Evolutionary conservation across 371 early-diverging fungal genomes (phyloP).

Genomic region (Mucor lusitanicus): DNA sequence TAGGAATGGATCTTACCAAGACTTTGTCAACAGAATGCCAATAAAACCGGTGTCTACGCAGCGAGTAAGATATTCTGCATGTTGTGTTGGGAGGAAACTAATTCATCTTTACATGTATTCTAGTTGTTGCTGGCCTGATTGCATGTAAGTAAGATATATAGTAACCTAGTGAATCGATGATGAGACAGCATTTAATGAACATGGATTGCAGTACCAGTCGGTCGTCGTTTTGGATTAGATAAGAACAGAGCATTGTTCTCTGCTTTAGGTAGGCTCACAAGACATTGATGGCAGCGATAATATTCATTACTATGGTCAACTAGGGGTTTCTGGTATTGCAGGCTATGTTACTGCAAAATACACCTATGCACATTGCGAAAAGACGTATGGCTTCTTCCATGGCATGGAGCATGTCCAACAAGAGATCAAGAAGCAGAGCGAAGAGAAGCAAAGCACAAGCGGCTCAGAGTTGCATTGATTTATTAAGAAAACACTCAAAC

Average conservation of each 20-base stretch:
- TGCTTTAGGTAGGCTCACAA: constrained; percentile 8
- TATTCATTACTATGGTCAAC: not conserved
- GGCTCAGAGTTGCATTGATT: not conserved
- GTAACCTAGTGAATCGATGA: too few relatives aligned
- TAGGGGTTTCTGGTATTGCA: constrained; percentile 16
- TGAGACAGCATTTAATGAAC: not conserved
- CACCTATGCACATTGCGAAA: constrained; percentile 16
- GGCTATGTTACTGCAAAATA: constrained; percentile 23
- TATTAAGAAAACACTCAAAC: too few relatives aligned
- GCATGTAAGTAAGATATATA: constrained; percentile 16
- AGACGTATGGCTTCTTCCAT: constrained; percentile 17
- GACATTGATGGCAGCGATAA: not conserved
- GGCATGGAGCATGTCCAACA: constrained; percentile 10
- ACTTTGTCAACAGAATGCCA: constrained; percentile 22
- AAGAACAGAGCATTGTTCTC: constrained; percentile 21
- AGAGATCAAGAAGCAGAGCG: not conserved
- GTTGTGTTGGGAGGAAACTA: not conserved
- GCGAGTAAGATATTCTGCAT: constrained; percentile 14
- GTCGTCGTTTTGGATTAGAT: constrained; percentile 17
- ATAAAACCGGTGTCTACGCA: constrained; percentile 22
- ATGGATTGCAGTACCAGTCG: constrained; percentile 11
- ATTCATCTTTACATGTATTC: not conserved
- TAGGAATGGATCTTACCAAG: constrained; percentile 30
- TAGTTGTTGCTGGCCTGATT: constrained; percentile 13
- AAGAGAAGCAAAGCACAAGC: not conserved